A percentile compares a stretch with the other conserved stretches of the same genome.
phyloP scores from a whole-genome alignment of 1,139 yeast genomes.

The Groenewaldozyma auringiensis region DNA sequence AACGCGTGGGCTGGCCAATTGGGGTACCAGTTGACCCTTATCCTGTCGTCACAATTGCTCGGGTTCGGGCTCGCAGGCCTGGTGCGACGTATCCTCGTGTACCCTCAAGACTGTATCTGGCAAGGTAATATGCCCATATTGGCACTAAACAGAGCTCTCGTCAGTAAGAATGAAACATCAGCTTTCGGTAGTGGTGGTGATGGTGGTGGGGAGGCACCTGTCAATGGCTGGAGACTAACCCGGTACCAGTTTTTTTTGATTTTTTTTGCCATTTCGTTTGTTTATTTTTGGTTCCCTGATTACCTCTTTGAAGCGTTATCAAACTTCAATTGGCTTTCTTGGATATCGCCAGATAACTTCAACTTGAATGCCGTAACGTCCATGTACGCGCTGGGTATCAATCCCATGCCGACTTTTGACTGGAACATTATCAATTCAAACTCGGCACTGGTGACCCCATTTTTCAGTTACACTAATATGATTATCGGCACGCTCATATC shows the following conservation, averaged over 20 bases:
- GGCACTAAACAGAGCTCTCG: constrained; percentile 45
- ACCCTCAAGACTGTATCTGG: constrained; percentile 51
- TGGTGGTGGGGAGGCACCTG: not conserved
- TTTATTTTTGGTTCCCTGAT: constrained; percentile 52
- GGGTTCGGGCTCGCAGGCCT: constrained; percentile 61
- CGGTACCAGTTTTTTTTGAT: constrained; percentile 42
- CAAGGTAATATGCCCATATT: constrained; percentile 47
- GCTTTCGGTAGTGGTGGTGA: constrained; percentile 19
- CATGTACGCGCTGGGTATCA: constrained; percentile 49
- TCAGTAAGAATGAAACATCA: constrained; percentile 19
- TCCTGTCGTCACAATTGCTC: constrained; percentile 47
- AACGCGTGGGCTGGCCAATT: constrained; percentile 38
- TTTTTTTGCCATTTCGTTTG: constrained; percentile 35
- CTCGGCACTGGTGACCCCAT: constrained; percentile 36
- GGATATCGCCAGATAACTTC: constrained; percentile 52
- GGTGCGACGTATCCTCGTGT: constrained; percentile 46
- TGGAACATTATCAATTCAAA: constrained; percentile 38
- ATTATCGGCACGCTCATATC: constrained; percentile 39
- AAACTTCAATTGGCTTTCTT: constrained; percentile 54
- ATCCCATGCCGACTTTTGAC: constrained; percentile 48
- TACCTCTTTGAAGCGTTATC: constrained; percentile 46
- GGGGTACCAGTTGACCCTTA: constrained; percentile 45
- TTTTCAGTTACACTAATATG: constrained; percentile 39
- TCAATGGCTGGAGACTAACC: constrained; percentile 45
- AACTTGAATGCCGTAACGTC: constrained; percentile 52